Base-by-base conservation (phyloP, 176 grass and related monocot species). In the Aegilops umbellulata region DNA sequence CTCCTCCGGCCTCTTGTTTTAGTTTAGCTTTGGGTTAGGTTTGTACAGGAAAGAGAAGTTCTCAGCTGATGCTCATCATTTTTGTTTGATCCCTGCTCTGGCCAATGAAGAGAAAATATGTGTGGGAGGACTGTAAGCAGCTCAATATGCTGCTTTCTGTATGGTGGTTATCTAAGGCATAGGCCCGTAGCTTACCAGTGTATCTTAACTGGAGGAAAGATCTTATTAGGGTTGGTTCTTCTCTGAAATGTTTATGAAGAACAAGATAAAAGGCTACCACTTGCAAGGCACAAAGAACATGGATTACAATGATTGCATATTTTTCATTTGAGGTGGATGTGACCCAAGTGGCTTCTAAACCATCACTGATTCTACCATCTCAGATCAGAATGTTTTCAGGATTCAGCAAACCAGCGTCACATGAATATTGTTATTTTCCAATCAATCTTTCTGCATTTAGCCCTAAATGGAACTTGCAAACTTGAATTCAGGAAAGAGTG, bases 21-120 rank as follows among this genome's bases (percentile, higher is more conserved):
- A 88, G 64, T 11, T 73, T 91, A 91, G 90, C 29, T 88, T 30
- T 88, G 82, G 31, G 30, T 78, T 91, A 85, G 86, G 10, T 87
- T 87, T 88, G 90, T 94, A 96, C 84, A 99, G 86, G 74, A 85
- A 69, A 90, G 83, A 80, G 77, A 78, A 77, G 70, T 23, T 86
- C 62, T 31, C 70, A 81, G 72, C 53, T 69, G 81, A 19, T 81
- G 69, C 78, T 74, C 20, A 65, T 81, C 84, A 67, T 78, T 89
- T 94, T 89, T 81, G 74, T 81, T 79, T 78, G 35, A 32, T 75
- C 65, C 72, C 47, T 73, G 77, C 80, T 53, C 78, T 79, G n/a
- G 27, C 83, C 67, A 79, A 35, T 74, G 51, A 22, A 80, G 34
- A 60, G 44, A 53, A 53, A 53, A 13, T 51, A 31, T 61, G 41